Percentiles rank a stretch among this genome's conserved stretches.
phyloP scores from a whole-genome alignment of 331 rosid species.

The Erythrophleum ivorense region DNA sequence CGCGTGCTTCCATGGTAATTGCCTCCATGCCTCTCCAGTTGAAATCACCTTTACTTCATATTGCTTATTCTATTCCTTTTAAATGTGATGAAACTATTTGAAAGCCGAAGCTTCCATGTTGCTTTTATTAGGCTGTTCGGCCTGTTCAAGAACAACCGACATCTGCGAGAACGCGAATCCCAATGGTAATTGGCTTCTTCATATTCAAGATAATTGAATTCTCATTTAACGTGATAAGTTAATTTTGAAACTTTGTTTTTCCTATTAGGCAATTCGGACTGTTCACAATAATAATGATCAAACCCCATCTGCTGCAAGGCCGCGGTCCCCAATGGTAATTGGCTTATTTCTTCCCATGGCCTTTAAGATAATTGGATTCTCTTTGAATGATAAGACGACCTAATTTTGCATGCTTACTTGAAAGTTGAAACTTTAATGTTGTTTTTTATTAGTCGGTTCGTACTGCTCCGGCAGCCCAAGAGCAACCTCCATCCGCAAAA shows the following conservation, averaged over 20 bases:
- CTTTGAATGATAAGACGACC: not conserved
- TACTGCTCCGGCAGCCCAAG: conserved; percentile 45
- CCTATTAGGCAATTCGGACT: conserved; percentile 47
- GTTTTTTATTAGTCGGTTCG: conserved; percentile 56
- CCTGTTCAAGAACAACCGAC: conserved; percentile 45
- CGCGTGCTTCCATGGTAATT: conserved; percentile 78
- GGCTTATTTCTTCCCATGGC: not conserved
- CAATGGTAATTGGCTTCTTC: conserved; percentile 40
- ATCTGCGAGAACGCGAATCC: conserved; percentile 43
- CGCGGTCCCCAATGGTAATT: conserved; percentile 44
- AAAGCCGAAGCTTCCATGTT: conserved; percentile 21
- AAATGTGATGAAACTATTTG: not conserved
- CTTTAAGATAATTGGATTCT: not conserved
- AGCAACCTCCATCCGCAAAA: conserved; percentile 49
- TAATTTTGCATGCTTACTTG: not conserved
- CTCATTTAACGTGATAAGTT: not conserved
- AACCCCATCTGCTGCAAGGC: conserved; percentile 36
- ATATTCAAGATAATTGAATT: conserved; percentile 15
- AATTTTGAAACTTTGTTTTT: conserved; percentile 30
- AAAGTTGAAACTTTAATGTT: conserved; percentile 36
- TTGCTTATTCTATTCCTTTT: not conserved
- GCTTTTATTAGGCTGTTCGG: conserved; percentile 40
- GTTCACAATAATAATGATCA: conserved; percentile 27
- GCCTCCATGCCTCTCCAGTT: not conserved
- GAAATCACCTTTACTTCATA: not conserved